Evolutionary conservation across 2,329 filamentous ascomycete genomes (phyloP), one percentile per base, ranked within the genome.

Genomic region (Aureobasidium sp.): DNA sequence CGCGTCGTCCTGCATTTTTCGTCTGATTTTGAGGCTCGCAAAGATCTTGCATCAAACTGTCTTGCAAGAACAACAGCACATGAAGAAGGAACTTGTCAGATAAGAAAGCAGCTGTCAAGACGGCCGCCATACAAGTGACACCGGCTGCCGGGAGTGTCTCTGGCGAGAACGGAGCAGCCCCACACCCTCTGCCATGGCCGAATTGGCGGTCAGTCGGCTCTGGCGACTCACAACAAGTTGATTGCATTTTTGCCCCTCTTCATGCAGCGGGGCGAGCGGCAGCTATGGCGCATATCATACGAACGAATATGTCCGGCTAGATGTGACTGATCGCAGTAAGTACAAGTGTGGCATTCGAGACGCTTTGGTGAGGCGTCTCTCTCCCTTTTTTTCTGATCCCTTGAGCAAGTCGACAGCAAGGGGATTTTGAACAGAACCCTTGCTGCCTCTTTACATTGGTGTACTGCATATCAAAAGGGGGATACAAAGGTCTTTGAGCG

Each of bases 201-300:
- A 57, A 57, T 27, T 57, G 42, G 53, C 53, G 53, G 53, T 57
- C 52, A 45, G 51, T 55, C 51, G 51, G 51, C 37, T 55, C 53
- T 34, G 9, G 25, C 29, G 17, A 44, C 27, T 22, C 36, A 45
- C 53, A 20, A 57, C 42, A 31, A 57, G 41, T 44, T 57, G 41
- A 45, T 57, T 57, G 53, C 53, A 31, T 14, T 36, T 34, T 55
- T 25, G 53, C 53, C 53, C 53, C 53, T 57, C 53, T 45, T 36
- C 53, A 57, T 44, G 39, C 53, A 44, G 53, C 27, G 39, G 39
- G 39, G 41, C 41, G 53, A 36, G 39, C 53, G 53, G 29, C 51
- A 36, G 53, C 37, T 25, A 36, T 45, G 29, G 53, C 39, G 41
- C 27, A 36, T 45, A 5, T 1, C 6, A 45, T 57, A 34, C 41